Percentiles rank a stretch among this genome's conserved stretches.
Evolutionary conservation across 1,139 yeast genomes (phyloP).

Genomic region (Pichia inconspicua): DNA sequence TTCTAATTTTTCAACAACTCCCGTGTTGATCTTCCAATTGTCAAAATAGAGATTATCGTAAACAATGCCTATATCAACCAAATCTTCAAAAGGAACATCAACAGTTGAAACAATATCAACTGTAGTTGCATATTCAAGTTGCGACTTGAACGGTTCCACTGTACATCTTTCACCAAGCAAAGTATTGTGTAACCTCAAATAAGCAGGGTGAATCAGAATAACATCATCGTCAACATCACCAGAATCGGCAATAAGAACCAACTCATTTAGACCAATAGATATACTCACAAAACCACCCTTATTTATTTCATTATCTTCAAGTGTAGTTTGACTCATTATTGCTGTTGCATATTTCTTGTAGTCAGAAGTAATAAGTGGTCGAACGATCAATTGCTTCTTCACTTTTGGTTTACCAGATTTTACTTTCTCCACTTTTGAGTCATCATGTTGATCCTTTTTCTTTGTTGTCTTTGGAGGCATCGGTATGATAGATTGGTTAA

Average conservation of each 20-base stretch:
- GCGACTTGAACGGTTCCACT: conserved; percentile 37
- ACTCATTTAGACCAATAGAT: conserved; percentile 37
- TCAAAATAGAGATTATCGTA: conserved; percentile 16
- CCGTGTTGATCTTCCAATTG: conserved; percentile 15
- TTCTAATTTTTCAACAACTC: conserved; percentile 23
- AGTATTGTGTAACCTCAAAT: conserved; percentile 49
- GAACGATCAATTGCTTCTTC: conserved; percentile 42
- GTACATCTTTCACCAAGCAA: conserved; percentile 67
- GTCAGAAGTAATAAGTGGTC: conserved; percentile 41
- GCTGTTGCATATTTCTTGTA: conserved; percentile 32
- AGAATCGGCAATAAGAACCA: conserved; percentile 41
- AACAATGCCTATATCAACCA: conserved; percentile 24
- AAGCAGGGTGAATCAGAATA: conserved; percentile 40
- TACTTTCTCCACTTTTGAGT: not conserved
- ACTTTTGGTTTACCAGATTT: conserved; percentile 30
- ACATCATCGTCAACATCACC: conserved; percentile 42
- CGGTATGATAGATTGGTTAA: not conserved
- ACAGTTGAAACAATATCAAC: conserved; percentile 11
- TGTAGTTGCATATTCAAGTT: conserved; percentile 34
- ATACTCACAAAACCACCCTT: conserved; percentile 50
- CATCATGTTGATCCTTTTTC: conserved; percentile 10
- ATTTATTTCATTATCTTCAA: conserved; percentile 45
- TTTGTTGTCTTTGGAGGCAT: conserved; percentile 16
- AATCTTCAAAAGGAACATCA: conserved; percentile 15
- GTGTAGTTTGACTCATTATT: conserved; percentile 43